phyloP scores from a whole-genome alignment of 1,284 basidiomycete species.

The Ceratobasidium theobromae region DNA sequence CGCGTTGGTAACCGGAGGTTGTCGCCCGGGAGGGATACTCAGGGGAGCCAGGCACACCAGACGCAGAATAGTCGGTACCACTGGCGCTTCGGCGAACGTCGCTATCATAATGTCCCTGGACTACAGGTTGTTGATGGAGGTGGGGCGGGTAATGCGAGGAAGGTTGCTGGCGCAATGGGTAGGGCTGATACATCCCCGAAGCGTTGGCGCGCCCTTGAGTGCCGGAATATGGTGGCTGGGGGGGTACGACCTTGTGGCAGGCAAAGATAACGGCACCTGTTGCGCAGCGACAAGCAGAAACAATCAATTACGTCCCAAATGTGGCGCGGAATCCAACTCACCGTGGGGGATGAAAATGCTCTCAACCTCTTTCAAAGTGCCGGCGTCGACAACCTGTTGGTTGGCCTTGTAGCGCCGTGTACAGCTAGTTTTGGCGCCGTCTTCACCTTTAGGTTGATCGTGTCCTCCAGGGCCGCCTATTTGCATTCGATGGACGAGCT shows the following conservation, averaged over 20 bases:
- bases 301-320: constrained; percentile 37
- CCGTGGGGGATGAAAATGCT: constrained; percentile 95
- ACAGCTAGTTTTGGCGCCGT: constrained; percentile 86
- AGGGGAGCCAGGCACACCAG: constrained; percentile 17
- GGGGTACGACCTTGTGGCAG: constrained; percentile 66
- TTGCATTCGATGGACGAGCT: constrained; percentile 77
- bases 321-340: constrained; percentile 45
- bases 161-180: constrained; percentile 28
- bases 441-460: constrained; percentile 41
- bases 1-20: constrained; percentile 11
- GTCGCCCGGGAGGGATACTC: constrained; percentile 11
- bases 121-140: not conserved
- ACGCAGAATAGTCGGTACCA: constrained; percentile 1
- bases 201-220: constrained; percentile 6
- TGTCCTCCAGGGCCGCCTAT: constrained; percentile 51
- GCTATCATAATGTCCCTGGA: constrained; percentile 10
- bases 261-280: constrained; percentile 79
- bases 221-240: constrained; percentile 2
- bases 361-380: constrained; percentile 64
- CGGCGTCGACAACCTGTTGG: constrained; percentile 66
- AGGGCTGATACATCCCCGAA: constrained; percentile 33
- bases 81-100: constrained; percentile 6
- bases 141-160: constrained; percentile 19
- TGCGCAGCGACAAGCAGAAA: constrained; percentile 49
- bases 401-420: constrained; percentile 86